These are phyloP conservation scores for Salix suchowensis DNA, from an alignment of 345 rosid species.

Conservation along the genomic window DNA sequence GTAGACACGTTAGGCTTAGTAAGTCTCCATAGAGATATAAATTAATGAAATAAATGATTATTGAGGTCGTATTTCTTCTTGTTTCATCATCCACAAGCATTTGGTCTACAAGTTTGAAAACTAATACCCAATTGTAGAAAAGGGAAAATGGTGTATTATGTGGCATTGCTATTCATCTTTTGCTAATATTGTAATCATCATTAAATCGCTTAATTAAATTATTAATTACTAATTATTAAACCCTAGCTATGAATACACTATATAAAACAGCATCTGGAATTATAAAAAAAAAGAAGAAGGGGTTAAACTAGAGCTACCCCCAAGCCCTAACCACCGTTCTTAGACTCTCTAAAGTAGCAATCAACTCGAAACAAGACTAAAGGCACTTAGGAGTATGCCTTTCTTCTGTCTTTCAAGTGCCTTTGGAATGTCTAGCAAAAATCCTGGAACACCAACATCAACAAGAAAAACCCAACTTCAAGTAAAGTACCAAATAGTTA, in stretches of 20 bases:
- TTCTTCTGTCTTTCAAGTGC: not conserved
- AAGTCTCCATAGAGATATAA: not conserved
- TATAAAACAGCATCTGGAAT: no score
- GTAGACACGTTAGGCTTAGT: no score
- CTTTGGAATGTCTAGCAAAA: not conserved
- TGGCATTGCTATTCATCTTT: not conserved
- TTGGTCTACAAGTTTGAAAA: no score
- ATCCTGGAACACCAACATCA: not conserved
- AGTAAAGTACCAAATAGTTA: no score
- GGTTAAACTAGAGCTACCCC: not conserved
- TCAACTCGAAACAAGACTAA: not conserved
- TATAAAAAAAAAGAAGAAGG: no score
- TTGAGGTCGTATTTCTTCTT: not conserved
- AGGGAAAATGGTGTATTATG: not conserved
- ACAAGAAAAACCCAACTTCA: not conserved
- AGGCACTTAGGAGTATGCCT: not conserved
- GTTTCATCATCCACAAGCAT: not conserved
- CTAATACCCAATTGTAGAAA: not conserved
- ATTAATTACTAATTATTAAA: no score
- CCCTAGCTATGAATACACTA: no score
- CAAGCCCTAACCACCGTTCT: not conserved
- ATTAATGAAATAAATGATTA: not conserved
- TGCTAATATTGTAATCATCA: no score
- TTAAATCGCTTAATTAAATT: no score
- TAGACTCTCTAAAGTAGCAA: not conserved